A percentile compares a stretch with the other conserved stretches of the same genome.
Conservation (phyloP, 768 basidiomycete genomes). For the Leccinum olivaceopallidum region DNA sequence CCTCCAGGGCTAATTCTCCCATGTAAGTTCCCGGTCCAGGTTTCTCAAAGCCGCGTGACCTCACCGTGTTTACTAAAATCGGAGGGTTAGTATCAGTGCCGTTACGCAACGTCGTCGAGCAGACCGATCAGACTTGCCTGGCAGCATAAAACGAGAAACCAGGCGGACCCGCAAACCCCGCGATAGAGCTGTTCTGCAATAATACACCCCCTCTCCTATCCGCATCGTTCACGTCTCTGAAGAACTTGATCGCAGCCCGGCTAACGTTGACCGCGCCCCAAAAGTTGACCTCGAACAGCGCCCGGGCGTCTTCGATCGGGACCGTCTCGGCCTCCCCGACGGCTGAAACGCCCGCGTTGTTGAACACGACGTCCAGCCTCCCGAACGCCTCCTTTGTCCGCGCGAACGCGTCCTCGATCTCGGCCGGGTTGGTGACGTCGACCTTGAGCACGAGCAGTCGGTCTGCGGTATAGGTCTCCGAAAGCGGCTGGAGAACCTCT, state of each 20-base stretch:
- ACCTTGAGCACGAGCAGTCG: conserved; percentile 19
- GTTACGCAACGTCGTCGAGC: conserved; percentile 7
- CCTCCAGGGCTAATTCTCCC: conserved; percentile 32
- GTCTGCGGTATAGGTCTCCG: conserved; percentile 4
- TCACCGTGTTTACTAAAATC: conserved; percentile 21
- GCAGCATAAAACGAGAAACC: conserved; percentile 22
- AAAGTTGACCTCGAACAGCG: conserved; percentile 31
- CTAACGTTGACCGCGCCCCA: conserved; percentile 31
- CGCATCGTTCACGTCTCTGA: conserved; percentile 38
- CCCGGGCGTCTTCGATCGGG: conserved; percentile 19
- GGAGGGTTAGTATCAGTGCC: not conserved
- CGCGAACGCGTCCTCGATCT: conserved; percentile 14
- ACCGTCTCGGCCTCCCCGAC: conserved; percentile 27
- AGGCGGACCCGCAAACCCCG: conserved; percentile 24
- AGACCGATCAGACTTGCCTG: conserved; percentile 8
- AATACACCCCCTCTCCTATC: conserved; percentile 24
- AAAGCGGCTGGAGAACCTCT: conserved; percentile 15
- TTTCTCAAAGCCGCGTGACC: not conserved
- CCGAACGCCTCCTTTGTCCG: conserved; percentile 12
- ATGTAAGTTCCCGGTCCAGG: not conserved
- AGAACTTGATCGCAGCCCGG: conserved; percentile 27
- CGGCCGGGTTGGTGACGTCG: conserved; percentile 15
- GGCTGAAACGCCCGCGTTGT: conserved; percentile 26
- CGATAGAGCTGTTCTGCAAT: conserved; percentile 35
- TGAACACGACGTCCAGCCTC: conserved; percentile 24